A percentile compares a stretch with the other conserved stretches of the same genome.
Conservation (phyloP, 2,329 filamentous ascomycete species). For the Aspergillus phoenicis region DNA sequence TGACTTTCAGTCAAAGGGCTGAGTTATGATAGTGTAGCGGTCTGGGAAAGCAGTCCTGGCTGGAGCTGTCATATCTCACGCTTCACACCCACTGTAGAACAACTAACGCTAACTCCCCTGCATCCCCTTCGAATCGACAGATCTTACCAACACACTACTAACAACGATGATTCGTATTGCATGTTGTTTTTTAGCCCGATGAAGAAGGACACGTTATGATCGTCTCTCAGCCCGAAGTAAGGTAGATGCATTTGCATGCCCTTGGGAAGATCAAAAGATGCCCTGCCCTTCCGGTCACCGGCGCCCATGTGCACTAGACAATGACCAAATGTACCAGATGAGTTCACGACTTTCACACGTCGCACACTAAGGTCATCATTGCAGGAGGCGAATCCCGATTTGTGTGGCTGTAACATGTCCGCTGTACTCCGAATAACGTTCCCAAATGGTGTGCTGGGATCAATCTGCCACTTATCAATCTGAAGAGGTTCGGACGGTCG, state of each 20-base stretch:
- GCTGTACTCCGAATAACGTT: not conserved
- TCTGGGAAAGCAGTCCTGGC: slow-evolving; percentile 8
- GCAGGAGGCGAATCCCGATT: not conserved
- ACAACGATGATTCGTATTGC: not conserved
- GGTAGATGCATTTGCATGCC: slow-evolving; percentile 2
- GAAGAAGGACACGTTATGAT: slow-evolving; percentile 11
- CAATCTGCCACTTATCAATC: slow-evolving; percentile 4
- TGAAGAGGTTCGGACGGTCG: not conserved
- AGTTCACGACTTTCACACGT: slow-evolving; percentile 8
- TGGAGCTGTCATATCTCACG: slow-evolving; percentile 24
- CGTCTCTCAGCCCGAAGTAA: slow-evolving; percentile 4
- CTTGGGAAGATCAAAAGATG: not conserved
- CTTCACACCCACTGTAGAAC: slow-evolving; percentile 2
- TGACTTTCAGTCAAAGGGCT: not conserved
- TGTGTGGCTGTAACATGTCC: not conserved
- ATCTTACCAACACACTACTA: not conserved
- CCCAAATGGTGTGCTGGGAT: not conserved
- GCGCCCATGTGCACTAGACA: slow-evolving; percentile 6
- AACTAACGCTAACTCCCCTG: slow-evolving; percentile 10
- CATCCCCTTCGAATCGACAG: slow-evolving; percentile 7
- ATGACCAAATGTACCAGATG: slow-evolving; percentile 1
- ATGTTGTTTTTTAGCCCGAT: not conserved
- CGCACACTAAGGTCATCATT: slow-evolving; percentile 12
- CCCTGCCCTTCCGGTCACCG: not conserved
- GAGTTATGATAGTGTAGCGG: slow-evolving; percentile 22